phyloP scores from a whole-genome alignment of 1,139 yeast species.

The Chernovozyma aurita region DNA sequence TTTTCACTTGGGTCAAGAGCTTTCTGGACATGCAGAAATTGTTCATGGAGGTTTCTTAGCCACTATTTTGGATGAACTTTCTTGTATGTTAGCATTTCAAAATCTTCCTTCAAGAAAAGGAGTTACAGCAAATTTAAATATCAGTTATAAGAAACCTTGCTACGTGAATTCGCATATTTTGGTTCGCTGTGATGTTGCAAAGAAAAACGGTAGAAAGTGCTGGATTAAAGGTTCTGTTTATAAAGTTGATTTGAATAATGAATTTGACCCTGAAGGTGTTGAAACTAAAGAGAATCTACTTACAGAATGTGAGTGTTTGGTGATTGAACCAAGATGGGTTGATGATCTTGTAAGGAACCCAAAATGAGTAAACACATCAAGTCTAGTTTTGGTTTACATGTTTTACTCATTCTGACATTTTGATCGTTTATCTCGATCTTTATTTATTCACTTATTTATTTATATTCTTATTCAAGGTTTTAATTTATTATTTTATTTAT shows the following conservation, averaged over 20 bases:
- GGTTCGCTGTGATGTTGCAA: slow-evolving; percentile 30
- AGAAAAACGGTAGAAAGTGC: slow-evolving; percentile 40
- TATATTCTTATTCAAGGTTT: too few species aligned
- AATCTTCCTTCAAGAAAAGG: slow-evolving; percentile 39
- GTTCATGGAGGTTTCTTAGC: slow-evolving; percentile 58
- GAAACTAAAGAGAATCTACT: slow-evolving; percentile 24
- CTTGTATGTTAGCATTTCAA: slow-evolving; percentile 50
- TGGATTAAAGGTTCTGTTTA: slow-evolving; percentile 39
- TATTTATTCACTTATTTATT: slow-evolving; percentile 4
- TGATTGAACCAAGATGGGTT: slow-evolving; percentile 47
- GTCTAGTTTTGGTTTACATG: neutral
- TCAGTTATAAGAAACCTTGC: slow-evolving; percentile 39
- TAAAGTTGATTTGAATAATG: slow-evolving; percentile 14
- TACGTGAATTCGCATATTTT: slow-evolving; percentile 28
- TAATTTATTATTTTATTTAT: too few species aligned
- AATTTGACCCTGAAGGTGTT: slow-evolving; percentile 12
- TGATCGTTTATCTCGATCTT: slow-evolving; percentile 1
- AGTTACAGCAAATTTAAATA: slow-evolving; percentile 44
- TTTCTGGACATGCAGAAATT: slow-evolving; percentile 48
- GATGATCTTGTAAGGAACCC: slow-evolving; percentile 26
- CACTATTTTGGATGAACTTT: slow-evolving; percentile 49
- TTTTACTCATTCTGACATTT: slow-evolving; percentile 4
- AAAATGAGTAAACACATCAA: slow-evolving; percentile 7
- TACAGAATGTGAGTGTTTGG: slow-evolving; percentile 39
- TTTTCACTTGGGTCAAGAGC: slow-evolving; percentile 40